Conservation (phyloP, 805 yeast genomes). For the Yarrowia phangngaensis region DNA sequence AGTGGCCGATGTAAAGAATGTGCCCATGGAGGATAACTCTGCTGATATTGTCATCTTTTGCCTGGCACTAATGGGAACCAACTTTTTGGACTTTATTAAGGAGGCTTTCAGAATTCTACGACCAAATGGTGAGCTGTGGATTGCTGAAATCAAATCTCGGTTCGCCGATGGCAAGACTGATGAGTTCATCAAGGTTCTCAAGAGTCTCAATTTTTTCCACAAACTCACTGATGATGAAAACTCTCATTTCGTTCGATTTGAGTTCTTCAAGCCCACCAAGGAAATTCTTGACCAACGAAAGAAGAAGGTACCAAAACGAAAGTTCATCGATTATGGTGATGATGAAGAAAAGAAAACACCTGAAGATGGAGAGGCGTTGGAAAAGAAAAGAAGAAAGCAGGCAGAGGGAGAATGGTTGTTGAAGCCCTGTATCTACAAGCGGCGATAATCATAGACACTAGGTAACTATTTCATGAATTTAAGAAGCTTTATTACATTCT, state of each 20-base stretch:
- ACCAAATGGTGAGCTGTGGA: slow-evolving; percentile 94
- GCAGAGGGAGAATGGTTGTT: slow-evolving; percentile 70
- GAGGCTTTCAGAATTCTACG: slow-evolving; percentile 86
- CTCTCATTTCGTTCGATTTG: slow-evolving; percentile 92
- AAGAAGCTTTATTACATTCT: neutral
- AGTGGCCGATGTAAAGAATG: slow-evolving; percentile 92
- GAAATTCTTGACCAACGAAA: slow-evolving; percentile 55
- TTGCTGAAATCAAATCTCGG: slow-evolving; percentile 93
- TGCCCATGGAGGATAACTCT: slow-evolving; percentile 74
- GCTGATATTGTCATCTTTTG: slow-evolving; percentile 91
- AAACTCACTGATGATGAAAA: slow-evolving; percentile 80
- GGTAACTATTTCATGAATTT: neutral
- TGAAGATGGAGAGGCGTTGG: slow-evolving; percentile 41
- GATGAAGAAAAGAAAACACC: slow-evolving; percentile 62
- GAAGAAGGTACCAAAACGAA: slow-evolving; percentile 32
- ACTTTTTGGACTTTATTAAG: slow-evolving; percentile 81
- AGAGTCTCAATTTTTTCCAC: slow-evolving; percentile 79
- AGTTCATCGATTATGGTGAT: slow-evolving; percentile 64
- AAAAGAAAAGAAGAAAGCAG: slow-evolving; percentile 15
- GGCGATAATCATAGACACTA: slow-evolving; percentile 48
- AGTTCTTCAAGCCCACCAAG: slow-evolving; percentile 80
- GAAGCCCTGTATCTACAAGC: slow-evolving; percentile 94
- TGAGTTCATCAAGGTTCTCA: slow-evolving; percentile 75
- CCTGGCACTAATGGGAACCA: slow-evolving; percentile 95
- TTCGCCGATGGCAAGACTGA: slow-evolving; percentile 56